phyloP scores from a whole-genome alignment of 2,329 filamentous ascomycete species.

The Stagonosporopsis cucurbitacearum region DNA sequence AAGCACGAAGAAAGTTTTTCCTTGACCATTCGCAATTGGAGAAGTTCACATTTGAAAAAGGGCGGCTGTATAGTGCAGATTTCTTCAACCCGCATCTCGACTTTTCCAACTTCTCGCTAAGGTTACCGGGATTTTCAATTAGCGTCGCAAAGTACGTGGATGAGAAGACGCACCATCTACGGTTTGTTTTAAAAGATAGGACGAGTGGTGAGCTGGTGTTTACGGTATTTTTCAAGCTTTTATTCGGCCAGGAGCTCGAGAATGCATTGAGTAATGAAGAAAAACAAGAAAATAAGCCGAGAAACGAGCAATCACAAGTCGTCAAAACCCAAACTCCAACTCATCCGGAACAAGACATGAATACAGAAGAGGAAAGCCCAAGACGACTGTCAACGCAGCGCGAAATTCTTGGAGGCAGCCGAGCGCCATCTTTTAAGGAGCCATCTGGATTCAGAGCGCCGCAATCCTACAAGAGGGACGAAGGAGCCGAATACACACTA shows the following conservation, averaged over 20 bases:
- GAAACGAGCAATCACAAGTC: neutral
- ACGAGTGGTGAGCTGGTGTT: constrained; percentile 51
- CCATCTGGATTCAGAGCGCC: constrained; percentile 9
- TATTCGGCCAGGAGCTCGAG: constrained; percentile 53
- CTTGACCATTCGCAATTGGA: constrained; percentile 45
- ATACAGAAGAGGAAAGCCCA: neutral
- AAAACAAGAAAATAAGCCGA: neutral
- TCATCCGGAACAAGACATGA: neutral
- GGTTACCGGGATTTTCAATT: constrained; percentile 55
- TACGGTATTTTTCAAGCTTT: constrained; percentile 54
- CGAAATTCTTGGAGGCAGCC: constrained; percentile 8
- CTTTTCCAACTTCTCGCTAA: constrained; percentile 54
- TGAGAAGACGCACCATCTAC: constrained; percentile 55
- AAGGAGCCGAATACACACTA: neutral
- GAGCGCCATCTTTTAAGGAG: constrained; percentile 8
- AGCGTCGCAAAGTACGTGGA: constrained; percentile 56
- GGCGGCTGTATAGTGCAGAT: constrained; percentile 53
- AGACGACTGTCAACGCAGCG: constrained; percentile 3
- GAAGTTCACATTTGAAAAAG: constrained; percentile 52
- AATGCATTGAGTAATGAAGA: constrained; percentile 36
- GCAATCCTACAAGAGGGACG: constrained; percentile 4
- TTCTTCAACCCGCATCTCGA: constrained; percentile 59
- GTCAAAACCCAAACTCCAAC: neutral
- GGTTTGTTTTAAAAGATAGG: constrained; percentile 55
- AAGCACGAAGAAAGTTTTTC: constrained; percentile 56